Conservation (phyloP, 805 yeast species). For the Schwanniomyces pseudopolymorphus region DNA sequence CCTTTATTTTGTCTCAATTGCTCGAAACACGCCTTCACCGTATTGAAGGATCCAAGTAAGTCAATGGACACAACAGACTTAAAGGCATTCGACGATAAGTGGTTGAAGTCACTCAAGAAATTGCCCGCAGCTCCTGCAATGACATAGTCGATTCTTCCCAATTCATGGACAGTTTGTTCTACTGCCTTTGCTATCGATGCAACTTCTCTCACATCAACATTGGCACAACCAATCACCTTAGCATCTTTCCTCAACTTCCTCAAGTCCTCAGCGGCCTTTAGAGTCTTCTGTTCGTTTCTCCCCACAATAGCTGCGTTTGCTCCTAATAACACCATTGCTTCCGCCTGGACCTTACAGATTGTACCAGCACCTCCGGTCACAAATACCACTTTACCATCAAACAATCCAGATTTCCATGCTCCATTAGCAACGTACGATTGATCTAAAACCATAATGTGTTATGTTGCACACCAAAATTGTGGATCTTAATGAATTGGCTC, state of each 20-base stretch:
- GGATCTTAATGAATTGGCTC: neutral
- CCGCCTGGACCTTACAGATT: slow-evolving; percentile 85
- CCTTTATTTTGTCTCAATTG: slow-evolving; percentile 41
- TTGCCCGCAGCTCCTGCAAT: slow-evolving; percentile 49
- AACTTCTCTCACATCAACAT: slow-evolving; percentile 74
- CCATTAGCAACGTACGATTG: slow-evolving; percentile 27
- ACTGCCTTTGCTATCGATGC: slow-evolving; percentile 61
- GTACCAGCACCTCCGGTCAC: slow-evolving; percentile 97
- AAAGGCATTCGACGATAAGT: slow-evolving; percentile 42
- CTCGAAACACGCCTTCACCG: slow-evolving; percentile 39
- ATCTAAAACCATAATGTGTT: slow-evolving; percentile 8
- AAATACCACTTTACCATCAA: slow-evolving; percentile 81
- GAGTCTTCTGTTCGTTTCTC: slow-evolving; percentile 65
- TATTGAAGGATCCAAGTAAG: slow-evolving; percentile 41
- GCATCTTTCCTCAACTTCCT: slow-evolving; percentile 52
- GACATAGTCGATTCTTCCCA: slow-evolving; percentile 43
- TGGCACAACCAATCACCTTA: slow-evolving; percentile 65
- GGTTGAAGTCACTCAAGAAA: slow-evolving; percentile 42
- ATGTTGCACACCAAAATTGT: neutral
- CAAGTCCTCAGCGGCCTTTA: slow-evolving; percentile 64
- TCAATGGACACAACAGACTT: slow-evolving; percentile 39
- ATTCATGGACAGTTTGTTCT: slow-evolving; percentile 47
- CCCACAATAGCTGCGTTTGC: slow-evolving; percentile 87
- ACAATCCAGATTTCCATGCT: slow-evolving; percentile 57
- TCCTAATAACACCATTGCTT: slow-evolving; percentile 80